Conservation (phyloP, 2,329 filamentous ascomycete species). For the Epichloe scottii region DNA sequence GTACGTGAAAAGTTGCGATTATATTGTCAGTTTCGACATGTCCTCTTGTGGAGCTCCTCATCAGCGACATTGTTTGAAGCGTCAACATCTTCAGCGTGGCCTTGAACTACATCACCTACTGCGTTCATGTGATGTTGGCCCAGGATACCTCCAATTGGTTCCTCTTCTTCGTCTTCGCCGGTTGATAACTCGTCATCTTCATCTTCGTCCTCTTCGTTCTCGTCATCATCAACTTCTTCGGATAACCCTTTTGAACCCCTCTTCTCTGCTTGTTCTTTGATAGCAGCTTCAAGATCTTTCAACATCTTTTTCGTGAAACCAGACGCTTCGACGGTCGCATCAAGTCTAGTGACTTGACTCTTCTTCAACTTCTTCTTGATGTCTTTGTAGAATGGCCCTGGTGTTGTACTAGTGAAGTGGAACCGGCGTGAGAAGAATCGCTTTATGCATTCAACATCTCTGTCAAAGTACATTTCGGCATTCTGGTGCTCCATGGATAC, state of each 20-base stretch:
- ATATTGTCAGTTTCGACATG: constrained; percentile 18
- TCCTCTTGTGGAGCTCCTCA: constrained; percentile 12
- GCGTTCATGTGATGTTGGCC: neutral
- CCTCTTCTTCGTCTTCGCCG: constrained; percentile 6
- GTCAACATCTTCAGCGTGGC: neutral
- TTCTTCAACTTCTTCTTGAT: constrained; percentile 62
- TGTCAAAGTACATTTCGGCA: constrained; percentile 94
- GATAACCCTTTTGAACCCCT: constrained; percentile 21
- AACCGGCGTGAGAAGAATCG: constrained; percentile 85
- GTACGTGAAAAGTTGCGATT: constrained; percentile 12
- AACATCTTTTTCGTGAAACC: constrained; percentile 96
- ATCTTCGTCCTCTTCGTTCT: constrained; percentile 15
- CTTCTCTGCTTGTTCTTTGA: constrained; percentile 58
- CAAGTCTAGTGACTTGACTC: constrained; percentile 57
- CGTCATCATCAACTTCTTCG: constrained; percentile 14
- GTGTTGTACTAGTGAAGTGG: constrained; percentile 69
- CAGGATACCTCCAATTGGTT: neutral
- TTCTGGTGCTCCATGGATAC: constrained; percentile 89
- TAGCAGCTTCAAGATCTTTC: constrained; percentile 83
- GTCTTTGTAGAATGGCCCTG: constrained; percentile 76
- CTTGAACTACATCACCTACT: neutral
- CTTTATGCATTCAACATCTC: constrained; percentile 92
- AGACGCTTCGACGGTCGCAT: constrained; percentile 81
- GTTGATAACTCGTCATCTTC: neutral
- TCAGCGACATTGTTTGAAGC: neutral